Base-by-base conservation (phyloP, 2,329 filamentous ascomycete genomes). In the Blastomyces silverae region DNA sequence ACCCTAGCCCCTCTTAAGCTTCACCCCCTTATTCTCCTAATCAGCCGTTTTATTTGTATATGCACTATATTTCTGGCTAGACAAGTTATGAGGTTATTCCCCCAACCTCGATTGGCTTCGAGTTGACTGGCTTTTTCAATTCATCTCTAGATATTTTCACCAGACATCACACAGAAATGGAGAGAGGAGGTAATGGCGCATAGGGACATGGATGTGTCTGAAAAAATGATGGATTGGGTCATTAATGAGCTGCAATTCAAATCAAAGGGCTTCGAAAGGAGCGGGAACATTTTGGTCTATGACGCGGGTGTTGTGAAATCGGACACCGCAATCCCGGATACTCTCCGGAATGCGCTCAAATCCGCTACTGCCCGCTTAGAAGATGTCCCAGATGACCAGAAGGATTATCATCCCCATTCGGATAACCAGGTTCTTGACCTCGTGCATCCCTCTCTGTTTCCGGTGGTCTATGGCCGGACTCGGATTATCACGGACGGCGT, bases 381-480 rank as follows among this genome's bases (percentile, higher is more conserved):
- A 68, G 71, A 83, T 48, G 78, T 85, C 0, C 82, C 82, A 0
- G 82, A 83, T 4, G 61, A 75, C 0, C 61, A 77, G 44, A 84
- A 84, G 69, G 87, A 89, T 72, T 90, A 85, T 80, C 86, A 89
- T 72, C 87, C 86, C 0, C 77, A 81, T 2, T 85, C 83, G 0
- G 76, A 85, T 42, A 73, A 77, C 0, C 82, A 82, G 65, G 86
- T 90, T 0, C 79, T 88, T 0, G 82, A 90, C 70, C 75, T 90
- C 0, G 82, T 90, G 1, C 84, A 90, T 67, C 87, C 87, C 0
- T 89, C 87, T 0, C 67, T 77, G 5, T 78, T 73, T 61, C 74
- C 76, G 0, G 62, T 78, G 1, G 64, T 77, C 7, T 77, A 74
- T 64, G 73, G 73, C 2, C 65, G 64, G 4, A 73, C 67, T 17